These are phyloP conservation scores for Salvia sclarea DNA, from an alignment of 305 asterid genomes.

Conservation along the genomic window DNA sequence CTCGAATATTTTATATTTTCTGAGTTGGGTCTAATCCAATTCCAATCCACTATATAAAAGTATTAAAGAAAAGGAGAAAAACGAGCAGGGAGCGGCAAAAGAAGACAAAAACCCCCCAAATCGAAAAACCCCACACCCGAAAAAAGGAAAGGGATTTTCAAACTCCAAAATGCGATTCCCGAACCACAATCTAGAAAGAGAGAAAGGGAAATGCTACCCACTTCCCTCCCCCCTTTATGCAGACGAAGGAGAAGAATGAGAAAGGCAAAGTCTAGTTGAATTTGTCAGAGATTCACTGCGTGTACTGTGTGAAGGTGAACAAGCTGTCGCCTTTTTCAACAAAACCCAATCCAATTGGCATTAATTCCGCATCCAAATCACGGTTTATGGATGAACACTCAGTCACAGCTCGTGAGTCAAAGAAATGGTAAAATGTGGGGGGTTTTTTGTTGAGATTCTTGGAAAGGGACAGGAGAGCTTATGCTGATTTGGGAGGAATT, in stretches of 20 bases:
- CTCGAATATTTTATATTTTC: constrained; percentile 15
- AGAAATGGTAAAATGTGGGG: constrained; percentile 12
- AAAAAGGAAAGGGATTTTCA: constrained; percentile 32
- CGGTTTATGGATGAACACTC: not conserved
- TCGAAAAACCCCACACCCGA: not conserved
- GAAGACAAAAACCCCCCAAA: constrained; percentile 31
- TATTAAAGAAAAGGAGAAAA: constrained; percentile 14
- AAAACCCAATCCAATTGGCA: too few relatives aligned
- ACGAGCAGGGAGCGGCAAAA: constrained; percentile 34
- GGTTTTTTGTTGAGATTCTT: constrained; percentile 33
- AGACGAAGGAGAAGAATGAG: too few relatives aligned
- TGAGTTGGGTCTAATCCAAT: constrained; percentile 30
- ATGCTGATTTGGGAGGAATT: constrained; percentile 7
- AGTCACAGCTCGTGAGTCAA: not conserved
- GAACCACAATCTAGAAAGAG: constrained; percentile 15
- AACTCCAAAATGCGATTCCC: constrained; percentile 39
- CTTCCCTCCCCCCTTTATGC: constrained; percentile 41
- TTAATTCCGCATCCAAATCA: not conserved
- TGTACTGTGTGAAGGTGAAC: not conserved
- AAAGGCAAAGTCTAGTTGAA: not conserved
- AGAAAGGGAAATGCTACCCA: constrained; percentile 46
- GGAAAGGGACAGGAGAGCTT: constrained; percentile 44
- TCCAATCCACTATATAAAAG: constrained; percentile 24
- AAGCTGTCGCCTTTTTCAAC: too few relatives aligned
- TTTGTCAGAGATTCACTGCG: constrained; percentile 23